A percentile compares a stretch with the other conserved stretches of the same genome.
phyloP scores from a whole-genome alignment of 2,329 filamentous ascomycete species.

The Venturia asperata region DNA sequence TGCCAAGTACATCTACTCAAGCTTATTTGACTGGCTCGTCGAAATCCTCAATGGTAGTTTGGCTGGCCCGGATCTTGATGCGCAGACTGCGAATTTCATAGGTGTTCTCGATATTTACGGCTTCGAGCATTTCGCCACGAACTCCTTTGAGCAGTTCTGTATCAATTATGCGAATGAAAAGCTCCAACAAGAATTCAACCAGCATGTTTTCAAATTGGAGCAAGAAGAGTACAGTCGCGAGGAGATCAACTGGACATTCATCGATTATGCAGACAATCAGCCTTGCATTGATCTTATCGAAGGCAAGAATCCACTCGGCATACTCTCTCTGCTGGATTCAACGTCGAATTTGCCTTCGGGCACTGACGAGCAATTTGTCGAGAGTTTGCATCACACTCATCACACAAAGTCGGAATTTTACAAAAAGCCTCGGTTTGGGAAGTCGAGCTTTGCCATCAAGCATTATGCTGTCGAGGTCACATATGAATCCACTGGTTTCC shows the following conservation, averaged over 20 bases:
- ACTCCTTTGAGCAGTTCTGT: conserved; percentile 99
- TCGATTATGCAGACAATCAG: conserved; percentile 98
- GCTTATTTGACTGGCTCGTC: conserved; percentile 98
- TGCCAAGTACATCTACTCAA: conserved; percentile 97
- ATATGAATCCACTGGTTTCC: conserved; percentile 97
- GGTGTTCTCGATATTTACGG: conserved; percentile 99
- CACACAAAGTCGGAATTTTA: conserved; percentile 97
- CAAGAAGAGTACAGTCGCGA: conserved; percentile 96
- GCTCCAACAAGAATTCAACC: conserved; percentile 97
- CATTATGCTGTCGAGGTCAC: conserved; percentile 98
- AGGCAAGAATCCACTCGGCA: conserved; percentile 70
- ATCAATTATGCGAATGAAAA: conserved; percentile 99
- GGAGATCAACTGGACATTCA: conserved; percentile 98
- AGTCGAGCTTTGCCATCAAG: conserved; percentile 94
- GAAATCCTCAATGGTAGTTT: conserved; percentile 89
- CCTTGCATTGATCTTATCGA: conserved; percentile 98
- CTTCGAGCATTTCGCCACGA: conserved; percentile 98
- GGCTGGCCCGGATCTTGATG: conserved; percentile 71
- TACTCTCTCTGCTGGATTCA: conserved; percentile 87
- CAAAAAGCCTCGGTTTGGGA: conserved; percentile 97
- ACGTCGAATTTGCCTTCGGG: conserved; percentile 96
- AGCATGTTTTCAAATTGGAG: conserved; percentile 97
- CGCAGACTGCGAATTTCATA: conserved; percentile 81
- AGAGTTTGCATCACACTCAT: conserved; percentile 62
- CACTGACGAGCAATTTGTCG: conserved; percentile 93